phyloP scores from a whole-genome alignment of 768 basidiomycete genomes.

The Amanita rubescens region DNA sequence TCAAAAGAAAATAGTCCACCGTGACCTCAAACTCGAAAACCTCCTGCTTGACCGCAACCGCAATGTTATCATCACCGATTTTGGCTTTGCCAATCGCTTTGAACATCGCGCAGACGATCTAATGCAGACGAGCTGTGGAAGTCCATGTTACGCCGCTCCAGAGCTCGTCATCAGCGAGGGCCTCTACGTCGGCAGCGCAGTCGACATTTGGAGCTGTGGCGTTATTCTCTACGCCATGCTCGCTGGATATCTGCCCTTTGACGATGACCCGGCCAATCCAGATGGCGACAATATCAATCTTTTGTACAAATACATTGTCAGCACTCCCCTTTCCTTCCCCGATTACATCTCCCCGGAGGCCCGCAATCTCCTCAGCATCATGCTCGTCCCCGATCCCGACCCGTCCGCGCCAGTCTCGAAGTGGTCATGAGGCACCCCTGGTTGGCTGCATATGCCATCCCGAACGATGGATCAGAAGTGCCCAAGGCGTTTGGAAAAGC shows the following conservation, averaged over 20 bases:
- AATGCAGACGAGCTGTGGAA: slow-evolving; percentile 97
- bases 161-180: slow-evolving; percentile 98
- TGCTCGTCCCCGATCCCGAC: slow-evolving; percentile 91
- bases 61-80: slow-evolving; percentile 99
- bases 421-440: slow-evolving; percentile 86
- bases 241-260: slow-evolving; percentile 96
- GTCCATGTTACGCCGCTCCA: slow-evolving; percentile 96
- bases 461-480: slow-evolving; percentile 19
- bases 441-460: slow-evolving; percentile 56
- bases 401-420: slow-evolving; percentile 73
- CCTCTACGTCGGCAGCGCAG: slow-evolving; percentile 92
- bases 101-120: slow-evolving; percentile 89
- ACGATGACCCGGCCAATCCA: slow-evolving; percentile 97
- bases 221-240: slow-evolving; percentile 97
- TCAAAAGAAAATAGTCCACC: slow-evolving; percentile 98
- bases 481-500: slow-evolving; percentile 50
- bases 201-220: slow-evolving; percentile 96
- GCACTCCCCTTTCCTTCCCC: slow-evolving; percentile 95
- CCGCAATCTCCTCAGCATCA: slow-evolving; percentile 74
- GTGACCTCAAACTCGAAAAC: slow-evolving; percentile 98
- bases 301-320: slow-evolving; percentile 97
- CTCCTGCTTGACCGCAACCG: slow-evolving; percentile 93
- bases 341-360: slow-evolving; percentile 85
- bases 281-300: slow-evolving; percentile 99
- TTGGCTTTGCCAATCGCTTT: slow-evolving; percentile 97